Conservation (phyloP, 495 filamentous ascomycete species). For the Daldinia childiae region DNA sequence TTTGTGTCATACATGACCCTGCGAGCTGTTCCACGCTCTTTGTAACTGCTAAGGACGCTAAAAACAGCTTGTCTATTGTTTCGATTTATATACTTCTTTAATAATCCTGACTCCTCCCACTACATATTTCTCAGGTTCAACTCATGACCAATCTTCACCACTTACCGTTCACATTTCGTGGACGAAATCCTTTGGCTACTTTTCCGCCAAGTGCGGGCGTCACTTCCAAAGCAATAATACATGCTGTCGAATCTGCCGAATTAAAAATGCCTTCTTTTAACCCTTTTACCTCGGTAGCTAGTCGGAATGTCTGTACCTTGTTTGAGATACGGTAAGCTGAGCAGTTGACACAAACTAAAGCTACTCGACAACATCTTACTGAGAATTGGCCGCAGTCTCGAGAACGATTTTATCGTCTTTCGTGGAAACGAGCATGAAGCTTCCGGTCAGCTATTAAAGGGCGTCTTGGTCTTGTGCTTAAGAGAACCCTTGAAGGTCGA, state of each 20-base stretch:
- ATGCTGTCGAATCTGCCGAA: conserved; percentile 29
- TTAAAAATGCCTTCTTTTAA: conserved; percentile 61
- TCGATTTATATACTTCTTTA: conserved; percentile 21
- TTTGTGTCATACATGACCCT: conserved; percentile 40
- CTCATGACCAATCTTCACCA: conserved; percentile 38
- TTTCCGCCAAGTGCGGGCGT: conserved; percentile 32
- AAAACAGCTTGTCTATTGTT: conserved; percentile 7
- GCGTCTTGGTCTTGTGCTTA: conserved; percentile 78
- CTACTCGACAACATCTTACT: conserved; percentile 17
- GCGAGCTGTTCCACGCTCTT: conserved; percentile 39
- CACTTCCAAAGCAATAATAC: conserved; percentile 35
- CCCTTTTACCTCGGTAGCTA: conserved; percentile 56
- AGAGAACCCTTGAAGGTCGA: conserved; percentile 74
- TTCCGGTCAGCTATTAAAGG: conserved; percentile 76
- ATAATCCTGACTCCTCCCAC: conserved; percentile 30
- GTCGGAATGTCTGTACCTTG: conserved; percentile 54
- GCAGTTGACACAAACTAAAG: conserved; percentile 1
- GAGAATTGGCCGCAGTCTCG: conserved; percentile 63
- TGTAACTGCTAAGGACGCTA: conserved; percentile 38
- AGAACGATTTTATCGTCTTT: conserved; percentile 81
- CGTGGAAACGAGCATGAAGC: conserved; percentile 80
- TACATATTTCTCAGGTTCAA: conserved; percentile 8
- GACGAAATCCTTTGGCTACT: conserved; percentile 27
- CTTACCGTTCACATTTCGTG: conserved; percentile 40
- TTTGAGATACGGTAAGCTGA: conserved; percentile 65